Conservation (phyloP, 2,329 filamentous ascomycete species). For the Aureobasidium namibiae region DNA sequence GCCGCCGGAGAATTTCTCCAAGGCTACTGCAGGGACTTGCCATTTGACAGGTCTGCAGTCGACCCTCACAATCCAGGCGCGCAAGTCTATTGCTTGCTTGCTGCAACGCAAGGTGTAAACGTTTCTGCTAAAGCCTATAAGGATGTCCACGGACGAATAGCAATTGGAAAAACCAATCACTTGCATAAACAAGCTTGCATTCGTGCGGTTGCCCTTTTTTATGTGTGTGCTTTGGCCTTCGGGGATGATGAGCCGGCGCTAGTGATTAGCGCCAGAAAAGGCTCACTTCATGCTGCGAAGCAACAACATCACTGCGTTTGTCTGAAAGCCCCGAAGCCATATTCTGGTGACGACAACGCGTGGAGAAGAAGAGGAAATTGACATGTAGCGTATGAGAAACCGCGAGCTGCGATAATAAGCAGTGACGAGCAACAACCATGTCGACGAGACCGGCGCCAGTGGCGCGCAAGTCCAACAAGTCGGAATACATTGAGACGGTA, state of each 20-base stretch:
- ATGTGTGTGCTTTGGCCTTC: not conserved
- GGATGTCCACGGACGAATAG: no score
- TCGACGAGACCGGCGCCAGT: conserved; percentile 27
- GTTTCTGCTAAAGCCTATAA: not conserved
- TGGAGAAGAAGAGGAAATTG: not conserved
- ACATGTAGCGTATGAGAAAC: conserved; percentile 7
- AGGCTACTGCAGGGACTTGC: not conserved
- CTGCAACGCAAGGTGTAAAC: not conserved
- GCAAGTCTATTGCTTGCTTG: not conserved
- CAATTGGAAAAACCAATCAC: not conserved
- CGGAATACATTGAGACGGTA: conserved; percentile 96
- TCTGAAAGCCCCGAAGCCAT: not conserved
- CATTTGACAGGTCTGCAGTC: not conserved
- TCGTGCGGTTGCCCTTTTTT: not conserved
- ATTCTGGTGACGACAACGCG: not conserved
- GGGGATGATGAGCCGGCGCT: not conserved
- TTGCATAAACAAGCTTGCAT: not conserved
- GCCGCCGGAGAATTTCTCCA: not conserved
- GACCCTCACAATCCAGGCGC: not conserved
- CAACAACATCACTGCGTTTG: not conserved
- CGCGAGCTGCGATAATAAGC: not conserved
- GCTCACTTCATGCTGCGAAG: not conserved
- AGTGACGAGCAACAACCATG: not conserved
- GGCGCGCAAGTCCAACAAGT: conserved; percentile 58
- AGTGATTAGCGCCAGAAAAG: not conserved